Percentiles rank a stretch among this genome's conserved stretches.
phyloP scores from a whole-genome alignment of 1,284 basidiomycete genomes.

The Ceratobasidium sp. region DNA sequence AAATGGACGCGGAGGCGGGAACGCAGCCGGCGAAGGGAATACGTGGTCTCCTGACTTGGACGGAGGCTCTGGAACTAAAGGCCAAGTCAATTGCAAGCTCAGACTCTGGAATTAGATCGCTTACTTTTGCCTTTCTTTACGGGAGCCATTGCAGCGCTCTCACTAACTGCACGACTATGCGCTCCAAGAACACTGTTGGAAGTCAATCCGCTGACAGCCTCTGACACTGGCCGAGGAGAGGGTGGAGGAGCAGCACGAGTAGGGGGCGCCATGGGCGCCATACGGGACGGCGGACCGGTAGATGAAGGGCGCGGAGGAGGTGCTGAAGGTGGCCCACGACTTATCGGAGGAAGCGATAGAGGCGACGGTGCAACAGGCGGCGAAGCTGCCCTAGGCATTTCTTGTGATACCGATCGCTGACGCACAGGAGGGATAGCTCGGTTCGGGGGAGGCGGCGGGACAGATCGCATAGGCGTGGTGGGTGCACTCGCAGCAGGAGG shows the following conservation, averaged over 20 bases:
- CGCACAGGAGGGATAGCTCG: constrained; percentile 34
- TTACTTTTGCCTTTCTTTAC: constrained; percentile 41
- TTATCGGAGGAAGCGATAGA: not conserved
- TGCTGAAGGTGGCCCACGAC: constrained; percentile 24
- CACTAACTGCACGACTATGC: constrained; percentile 37
- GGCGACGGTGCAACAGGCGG: constrained; percentile 33
- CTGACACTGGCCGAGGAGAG: constrained; percentile 49
- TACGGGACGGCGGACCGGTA: constrained; percentile 37
- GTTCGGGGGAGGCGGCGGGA: constrained; percentile 31
- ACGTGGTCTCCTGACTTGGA: constrained; percentile 72
- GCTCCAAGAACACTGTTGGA: constrained; percentile 54
- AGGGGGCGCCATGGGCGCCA: constrained; percentile 57
- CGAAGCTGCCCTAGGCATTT: constrained; percentile 21
- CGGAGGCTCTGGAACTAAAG: constrained; percentile 77
- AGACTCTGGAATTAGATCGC: not conserved
- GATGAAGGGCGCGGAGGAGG: constrained; percentile 42
- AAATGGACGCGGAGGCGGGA: constrained; percentile 79
- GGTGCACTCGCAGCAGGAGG: constrained; percentile 52
- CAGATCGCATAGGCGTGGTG: constrained; percentile 43
- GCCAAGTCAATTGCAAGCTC: constrained; percentile 36
- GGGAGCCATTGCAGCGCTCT: constrained; percentile 36
- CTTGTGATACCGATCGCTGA: constrained; percentile 22
- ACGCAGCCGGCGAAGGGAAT: constrained; percentile 71
- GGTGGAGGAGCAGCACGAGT: constrained; percentile 50
- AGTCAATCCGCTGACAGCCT: constrained; percentile 52